Conservation (phyloP, 176 grass and related monocot species). For the Carex kokanica region DNA sequence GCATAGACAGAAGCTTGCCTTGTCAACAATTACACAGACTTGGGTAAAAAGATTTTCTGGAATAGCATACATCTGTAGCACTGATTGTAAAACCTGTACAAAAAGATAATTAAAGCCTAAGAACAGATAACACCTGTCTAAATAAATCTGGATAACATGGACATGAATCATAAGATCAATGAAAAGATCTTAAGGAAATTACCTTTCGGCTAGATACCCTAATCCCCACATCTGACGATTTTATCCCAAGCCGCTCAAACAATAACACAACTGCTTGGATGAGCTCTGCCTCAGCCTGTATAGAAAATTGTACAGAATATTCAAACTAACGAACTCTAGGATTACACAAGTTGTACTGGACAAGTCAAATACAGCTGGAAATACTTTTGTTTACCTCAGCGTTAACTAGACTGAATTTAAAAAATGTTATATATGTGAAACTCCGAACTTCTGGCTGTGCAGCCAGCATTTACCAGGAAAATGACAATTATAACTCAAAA, state of each 20-base stretch:
- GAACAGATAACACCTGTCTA: background rate
- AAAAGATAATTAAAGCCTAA: constrained; percentile 19
- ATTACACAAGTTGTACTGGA: background rate
- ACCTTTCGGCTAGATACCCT: constrained; percentile 88
- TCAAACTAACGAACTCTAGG: background rate
- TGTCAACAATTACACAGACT: constrained; percentile 89
- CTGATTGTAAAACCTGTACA: constrained; percentile 76
- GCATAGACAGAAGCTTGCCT: constrained; percentile 34
- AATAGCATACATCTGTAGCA: constrained; percentile 56
- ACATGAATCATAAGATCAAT: background rate
- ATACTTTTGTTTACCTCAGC: background rate
- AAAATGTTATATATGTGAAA: background rate
- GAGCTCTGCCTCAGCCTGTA: constrained; percentile 78
- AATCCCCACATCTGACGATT: constrained; percentile 73
- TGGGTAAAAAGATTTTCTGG: constrained; percentile 62
- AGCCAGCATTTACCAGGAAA: background rate
- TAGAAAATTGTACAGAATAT: constrained; percentile 17
- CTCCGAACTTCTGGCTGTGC: background rate
- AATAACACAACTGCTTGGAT: constrained; percentile 75
- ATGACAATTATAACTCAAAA: background rate
- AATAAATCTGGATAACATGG: background rate
- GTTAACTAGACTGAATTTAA: background rate
- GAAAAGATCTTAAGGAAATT: background rate
- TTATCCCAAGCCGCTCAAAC: constrained; percentile 77
- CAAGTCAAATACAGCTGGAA: background rate